Percentiles rank a stretch among this genome's conserved stretches.
Conservation (phyloP, 768 basidiomycete genomes). For the Kwoniella sp. region DNA sequence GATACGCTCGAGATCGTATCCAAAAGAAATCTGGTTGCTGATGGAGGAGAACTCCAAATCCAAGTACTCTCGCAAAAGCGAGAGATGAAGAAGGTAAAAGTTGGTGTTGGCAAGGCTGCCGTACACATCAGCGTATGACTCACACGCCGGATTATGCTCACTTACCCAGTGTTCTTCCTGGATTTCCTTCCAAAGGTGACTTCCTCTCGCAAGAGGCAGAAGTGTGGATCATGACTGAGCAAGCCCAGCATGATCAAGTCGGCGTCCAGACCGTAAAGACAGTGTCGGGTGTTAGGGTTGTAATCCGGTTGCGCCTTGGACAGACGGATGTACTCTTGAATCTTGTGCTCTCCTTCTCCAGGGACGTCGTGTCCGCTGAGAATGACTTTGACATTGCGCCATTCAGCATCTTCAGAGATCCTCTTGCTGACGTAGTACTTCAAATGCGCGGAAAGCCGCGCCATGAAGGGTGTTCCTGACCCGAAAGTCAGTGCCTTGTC, state of each 20-base stretch:
- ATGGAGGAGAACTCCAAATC: constrained; percentile 79
- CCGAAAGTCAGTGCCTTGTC: neutral
- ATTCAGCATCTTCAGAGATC: constrained; percentile 92
- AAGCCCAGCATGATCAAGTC: constrained; percentile 98
- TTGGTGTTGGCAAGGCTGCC: constrained; percentile 52
- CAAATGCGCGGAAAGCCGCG: constrained; percentile 80
- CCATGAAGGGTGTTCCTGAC: constrained; percentile 91
- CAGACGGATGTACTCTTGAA: constrained; percentile 97
- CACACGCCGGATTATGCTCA: constrained; percentile 14
- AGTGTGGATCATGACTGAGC: constrained; percentile 96
- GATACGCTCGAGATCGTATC: constrained; percentile 83
- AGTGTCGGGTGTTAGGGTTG: constrained; percentile 94
- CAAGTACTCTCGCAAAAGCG: constrained; percentile 91
- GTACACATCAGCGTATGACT: neutral
- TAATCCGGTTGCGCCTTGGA: constrained; percentile 92
- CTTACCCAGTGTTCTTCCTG: constrained; percentile 66
- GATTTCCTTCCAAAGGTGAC: constrained; percentile 87
- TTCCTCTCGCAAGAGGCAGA: constrained; percentile 93
- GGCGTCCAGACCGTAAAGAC: constrained; percentile 95
- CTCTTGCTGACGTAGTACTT: constrained; percentile 98
- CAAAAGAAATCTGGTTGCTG: constrained; percentile 62
- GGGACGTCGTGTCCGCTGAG: constrained; percentile 94
- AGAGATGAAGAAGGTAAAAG: constrained; percentile 92
- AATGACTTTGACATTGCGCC: constrained; percentile 86
- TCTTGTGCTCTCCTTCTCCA: constrained; percentile 99